phyloP scores from a whole-genome alignment of 2,329 filamentous ascomycete species.

The Sporothrix pallida region DNA sequence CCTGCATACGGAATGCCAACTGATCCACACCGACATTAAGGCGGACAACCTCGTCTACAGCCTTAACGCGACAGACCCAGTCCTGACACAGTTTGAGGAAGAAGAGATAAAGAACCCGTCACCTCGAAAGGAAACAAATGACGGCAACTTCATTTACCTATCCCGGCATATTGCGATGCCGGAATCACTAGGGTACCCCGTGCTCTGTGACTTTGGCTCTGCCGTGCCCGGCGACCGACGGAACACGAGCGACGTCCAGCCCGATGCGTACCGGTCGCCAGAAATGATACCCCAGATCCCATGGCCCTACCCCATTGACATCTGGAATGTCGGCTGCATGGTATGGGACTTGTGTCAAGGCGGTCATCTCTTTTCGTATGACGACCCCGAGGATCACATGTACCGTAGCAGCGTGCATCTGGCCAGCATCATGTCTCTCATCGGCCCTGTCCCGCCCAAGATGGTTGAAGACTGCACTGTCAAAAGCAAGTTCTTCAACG shows the following conservation, averaged over 20 bases:
- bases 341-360: not conserved
- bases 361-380: no score
- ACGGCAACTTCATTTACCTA: not conserved
- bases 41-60: conserved; percentile 1
- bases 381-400: no score
- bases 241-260: not conserved
- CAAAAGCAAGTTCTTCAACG: no score
- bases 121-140: not conserved
- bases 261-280: not conserved
- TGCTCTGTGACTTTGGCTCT: not conserved
- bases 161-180: not conserved
- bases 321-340: conserved; percentile 4
- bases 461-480: no score
- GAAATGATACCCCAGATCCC: not conserved
- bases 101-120: not conserved
- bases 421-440: no score
- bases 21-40: conserved; percentile 5
- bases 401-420: no score
- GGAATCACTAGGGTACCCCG: not conserved
- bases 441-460: no score
- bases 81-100: not conserved
- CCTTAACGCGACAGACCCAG: not conserved
- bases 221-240: not conserved
- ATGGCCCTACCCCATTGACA: not conserved
- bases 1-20: not conserved